Evolutionary conservation across 257 asterid species (phyloP).

Genomic region (Lycium ferocissimum): DNA sequence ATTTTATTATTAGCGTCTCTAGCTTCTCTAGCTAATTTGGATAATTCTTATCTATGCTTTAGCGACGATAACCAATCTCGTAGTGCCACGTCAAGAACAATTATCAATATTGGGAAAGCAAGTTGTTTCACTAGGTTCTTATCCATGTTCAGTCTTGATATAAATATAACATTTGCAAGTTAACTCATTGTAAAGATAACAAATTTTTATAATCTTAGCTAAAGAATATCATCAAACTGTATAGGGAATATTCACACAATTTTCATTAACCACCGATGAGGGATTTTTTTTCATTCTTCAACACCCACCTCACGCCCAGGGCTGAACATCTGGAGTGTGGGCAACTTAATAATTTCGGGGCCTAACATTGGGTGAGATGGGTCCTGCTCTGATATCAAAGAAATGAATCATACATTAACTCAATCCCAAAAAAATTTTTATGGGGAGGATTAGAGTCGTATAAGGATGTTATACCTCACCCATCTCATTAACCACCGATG

Average conservation of each 20-base stretch:
- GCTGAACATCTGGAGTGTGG: too few relatives aligned
- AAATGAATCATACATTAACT: too few relatives aligned
- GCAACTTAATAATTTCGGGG: too few relatives aligned
- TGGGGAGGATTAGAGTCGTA: too few relatives aligned
- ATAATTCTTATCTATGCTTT: background rate
- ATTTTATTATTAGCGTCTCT: background rate
- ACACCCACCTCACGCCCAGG: too few relatives aligned
- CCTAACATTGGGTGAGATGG: too few relatives aligned
- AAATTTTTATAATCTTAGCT: background rate
- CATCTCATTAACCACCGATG: too few relatives aligned
- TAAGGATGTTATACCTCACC: too few relatives aligned
- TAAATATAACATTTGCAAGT: background rate
- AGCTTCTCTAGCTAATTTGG: background rate
- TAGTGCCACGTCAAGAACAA: constrained; percentile 1
- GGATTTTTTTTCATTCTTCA: too few relatives aligned
- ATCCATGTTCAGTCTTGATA: background rate
- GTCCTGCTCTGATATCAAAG: too few relatives aligned
- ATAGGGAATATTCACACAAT: background rate
- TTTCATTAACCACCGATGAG: background rate
- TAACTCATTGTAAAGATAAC: background rate
- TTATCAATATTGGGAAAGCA: background rate
- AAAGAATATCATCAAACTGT: background rate
- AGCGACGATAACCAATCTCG: background rate
- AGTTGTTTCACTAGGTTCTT: background rate
- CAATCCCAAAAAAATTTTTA: too few relatives aligned